Evolutionary conservation across 495 filamentous ascomycete genomes (phyloP), one percentile per base, ranked within the genome.

Genomic region (Xylaria scruposa): DNA sequence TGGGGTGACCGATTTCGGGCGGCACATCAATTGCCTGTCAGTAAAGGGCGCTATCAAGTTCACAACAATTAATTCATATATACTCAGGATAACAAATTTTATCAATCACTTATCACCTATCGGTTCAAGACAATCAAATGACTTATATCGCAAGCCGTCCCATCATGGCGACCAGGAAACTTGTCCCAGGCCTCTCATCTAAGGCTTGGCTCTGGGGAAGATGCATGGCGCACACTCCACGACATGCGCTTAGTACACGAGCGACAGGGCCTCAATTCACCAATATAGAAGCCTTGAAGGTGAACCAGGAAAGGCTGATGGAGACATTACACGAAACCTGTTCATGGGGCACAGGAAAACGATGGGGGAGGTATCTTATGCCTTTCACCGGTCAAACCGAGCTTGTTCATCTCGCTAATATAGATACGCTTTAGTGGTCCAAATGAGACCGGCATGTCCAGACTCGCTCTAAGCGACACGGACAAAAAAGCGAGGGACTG

Each of bases 401-500:
- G 17, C 46, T 6, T 38, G 9, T 33, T 38, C 59, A 19, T 29
- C 29, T 58, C 56, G n/a, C 67, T 71, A 70, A 71, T 61, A 12
- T 36, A 17, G 31, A 4, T 29, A 51, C 59, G 36, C 40, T 17
- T 31, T 44, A 79, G 75, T 19, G 75, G 60, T 21, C 46, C 74
- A 9, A 78, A 68, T 7, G 76, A 83, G 53, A 84, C 81, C 13
- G 82, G 82, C 47, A 84, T 84, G 82, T 75, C 78, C 13, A 78
- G 82, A 40, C 88, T 94, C 4, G 83, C 93, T 21, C 81, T 95
- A 31, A 90, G 90, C 40, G 87, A 93, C 75, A 84, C 89, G 26
- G 93, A 94, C 79, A 92, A 91, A 75, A 76, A 86, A 72, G 92
- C 87, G 24, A 88, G 92, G 44, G 88, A 93, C 73, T 95, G 92